Base-by-base conservation (phyloP, 2,329 filamentous ascomycete genomes). In the Zopfia rhizophila region DNA sequence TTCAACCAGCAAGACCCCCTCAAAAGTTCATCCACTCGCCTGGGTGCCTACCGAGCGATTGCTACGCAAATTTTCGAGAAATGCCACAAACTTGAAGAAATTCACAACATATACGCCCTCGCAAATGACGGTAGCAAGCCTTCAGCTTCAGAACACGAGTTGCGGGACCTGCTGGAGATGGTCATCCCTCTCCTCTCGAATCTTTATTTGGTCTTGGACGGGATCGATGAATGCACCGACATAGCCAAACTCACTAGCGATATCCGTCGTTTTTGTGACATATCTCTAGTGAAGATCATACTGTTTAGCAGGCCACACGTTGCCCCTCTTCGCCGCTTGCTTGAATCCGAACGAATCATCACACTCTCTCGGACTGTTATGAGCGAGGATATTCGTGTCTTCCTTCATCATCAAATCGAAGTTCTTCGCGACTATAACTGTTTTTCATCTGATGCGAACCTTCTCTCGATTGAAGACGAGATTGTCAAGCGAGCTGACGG, bases 401-500 rank as follows among this genome's bases (percentile, higher is more conserved):
- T 18, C 17, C 14, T 36, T 18, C 7, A 14, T 7, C 32, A 36
- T 22, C 32, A 36, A 21, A 10, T 36, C 11, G 8, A 36, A 8
- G 22, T 19, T 7, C 8, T 36, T 12, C 12, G n/a, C 10, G 17
- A 36, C 12, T 11, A 36, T 18, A 10, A 7, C 17, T 14, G 18
- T 8, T 18, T 36, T 16, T 22, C 11, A 10, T 36, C 19, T 10
- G 22, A 16, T 21, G 32, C 32, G 7, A 22, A 36, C 18, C 24
- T 27, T n/a, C 24, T 27, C 10, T 8, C 16, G 7, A 13, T 41
- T 32, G 23, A 21, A 19, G 24, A 18, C 12, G n/a, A 31, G 6
- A 28, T 41, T 5, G 36, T 39, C 36, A 5, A 16, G 12, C 6
- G 23, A 7, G 36, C 36, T 27, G 36, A 39, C 11, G 36, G 36